These are phyloP conservation scores for Scleroderma bovista DNA, from an alignment of 768 basidiomycete genomes.

Conservation along the genomic window DNA sequence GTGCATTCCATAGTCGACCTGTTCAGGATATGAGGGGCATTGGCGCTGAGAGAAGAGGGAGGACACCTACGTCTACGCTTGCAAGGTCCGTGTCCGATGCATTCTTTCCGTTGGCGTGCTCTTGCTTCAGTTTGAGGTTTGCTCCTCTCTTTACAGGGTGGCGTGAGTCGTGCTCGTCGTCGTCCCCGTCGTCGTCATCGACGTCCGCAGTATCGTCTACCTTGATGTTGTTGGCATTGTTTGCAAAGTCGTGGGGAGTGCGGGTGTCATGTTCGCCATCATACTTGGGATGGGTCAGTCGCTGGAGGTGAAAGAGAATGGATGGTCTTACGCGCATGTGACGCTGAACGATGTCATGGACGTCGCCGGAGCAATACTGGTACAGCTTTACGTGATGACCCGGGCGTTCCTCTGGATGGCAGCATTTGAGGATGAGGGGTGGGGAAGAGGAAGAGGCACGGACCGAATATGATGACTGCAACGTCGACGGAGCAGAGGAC, in stretches of 20 bases:
- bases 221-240: conserved; percentile 25
- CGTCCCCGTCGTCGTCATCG: conserved; percentile 36
- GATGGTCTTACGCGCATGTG: conserved; percentile 53
- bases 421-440: conserved; percentile 28
- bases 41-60: background rate
- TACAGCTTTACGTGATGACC: conserved; percentile 79
- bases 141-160: conserved; percentile 14
- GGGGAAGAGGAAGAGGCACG: conserved; percentile 19
- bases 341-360: conserved; percentile 63
- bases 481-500: conserved; percentile 86
- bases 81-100: conserved; percentile 16
- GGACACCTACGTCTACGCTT: conserved; percentile 18
- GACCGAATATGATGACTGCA: conserved; percentile 82
- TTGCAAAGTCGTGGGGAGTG: conserved; percentile 44
- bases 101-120: conserved; percentile 19
- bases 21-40: conserved; percentile 4
- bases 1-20: conserved; percentile 27
- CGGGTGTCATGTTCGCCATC: conserved; percentile 47
- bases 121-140: conserved; percentile 26
- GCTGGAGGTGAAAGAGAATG: background rate
- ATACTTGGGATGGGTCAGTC: conserved; percentile 29
- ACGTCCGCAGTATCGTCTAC: conserved; percentile 21
- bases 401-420: conserved; percentile 65
- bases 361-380: conserved; percentile 73
- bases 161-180: conserved; percentile 29